Conservation (phyloP, 805 yeast genomes). For the Candida multigemmis region DNA sequence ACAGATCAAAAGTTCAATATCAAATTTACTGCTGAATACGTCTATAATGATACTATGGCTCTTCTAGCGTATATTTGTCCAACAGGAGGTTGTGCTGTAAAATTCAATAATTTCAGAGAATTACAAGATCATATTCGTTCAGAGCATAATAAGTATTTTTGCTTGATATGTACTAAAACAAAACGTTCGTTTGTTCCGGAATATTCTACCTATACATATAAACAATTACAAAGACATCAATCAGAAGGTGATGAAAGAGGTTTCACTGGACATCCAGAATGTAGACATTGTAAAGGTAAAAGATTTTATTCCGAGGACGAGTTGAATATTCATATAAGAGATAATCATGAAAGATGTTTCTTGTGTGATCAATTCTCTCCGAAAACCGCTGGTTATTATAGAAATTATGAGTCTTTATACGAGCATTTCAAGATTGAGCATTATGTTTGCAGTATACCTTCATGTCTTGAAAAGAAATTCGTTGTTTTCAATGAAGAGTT, state of each 20-base stretch:
- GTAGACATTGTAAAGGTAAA: slow-evolving; percentile 67
- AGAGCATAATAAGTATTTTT: slow-evolving; percentile 56
- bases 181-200: slow-evolving; percentile 75
- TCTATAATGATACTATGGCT: slow-evolving; percentile 37
- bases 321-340: slow-evolving; percentile 70
- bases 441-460: slow-evolving; percentile 64
- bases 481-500: slow-evolving; percentile 84
- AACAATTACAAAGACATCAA: slow-evolving; percentile 63
- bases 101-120: slow-evolving; percentile 42
- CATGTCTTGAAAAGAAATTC: slow-evolving; percentile 82
- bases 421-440: slow-evolving; percentile 70
- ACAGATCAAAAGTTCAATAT: slow-evolving; percentile 42
- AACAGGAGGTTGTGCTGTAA: slow-evolving; percentile 23
- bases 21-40: slow-evolving; percentile 47
- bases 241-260: slow-evolving; percentile 67
- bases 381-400: slow-evolving; percentile 51
- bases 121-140: slow-evolving; percentile 56
- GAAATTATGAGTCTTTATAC: slow-evolving; percentile 65
- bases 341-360: slow-evolving; percentile 80
- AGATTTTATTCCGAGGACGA: slow-evolving; percentile 88
- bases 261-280: slow-evolving; percentile 81
- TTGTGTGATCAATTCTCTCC: slow-evolving; percentile 76
- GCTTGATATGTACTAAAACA: slow-evolving; percentile 70
- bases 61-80: slow-evolving; percentile 54
- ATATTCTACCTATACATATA: slow-evolving; percentile 48